A percentile compares a stretch with the other conserved stretches of the same genome.
These are phyloP conservation scores for Pontederia paniculata DNA, from an alignment of 176 grass and related monocot species.

Conservation along the genomic window DNA sequence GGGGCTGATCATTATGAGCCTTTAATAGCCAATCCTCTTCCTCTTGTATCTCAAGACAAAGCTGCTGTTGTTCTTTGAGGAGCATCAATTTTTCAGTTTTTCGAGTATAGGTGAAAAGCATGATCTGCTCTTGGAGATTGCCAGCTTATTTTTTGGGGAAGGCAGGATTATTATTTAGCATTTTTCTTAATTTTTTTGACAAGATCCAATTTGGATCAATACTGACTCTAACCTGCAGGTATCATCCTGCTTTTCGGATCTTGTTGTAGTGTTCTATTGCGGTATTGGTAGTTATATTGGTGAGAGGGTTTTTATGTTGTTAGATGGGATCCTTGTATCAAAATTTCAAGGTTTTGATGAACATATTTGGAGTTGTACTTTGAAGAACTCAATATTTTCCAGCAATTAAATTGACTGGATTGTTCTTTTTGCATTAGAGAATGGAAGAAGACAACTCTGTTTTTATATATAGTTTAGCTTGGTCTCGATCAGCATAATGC, in stretches of 20 bases:
- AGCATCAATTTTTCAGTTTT: not conserved
- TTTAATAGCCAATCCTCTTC: conserved; percentile 53
- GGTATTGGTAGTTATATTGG: not conserved
- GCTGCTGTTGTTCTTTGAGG: conserved; percentile 79
- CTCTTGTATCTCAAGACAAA: conserved; percentile 69
- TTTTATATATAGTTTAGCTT: too few relatives aligned
- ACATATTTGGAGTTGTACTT: not conserved
- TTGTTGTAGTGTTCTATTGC: not conserved
- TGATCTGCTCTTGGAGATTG: not conserved
- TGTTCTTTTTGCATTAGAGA: too few relatives aligned
- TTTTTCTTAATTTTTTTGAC: not conserved
- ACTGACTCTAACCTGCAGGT: not conserved
- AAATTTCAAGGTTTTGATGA: not conserved
- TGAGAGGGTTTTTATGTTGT: not conserved
- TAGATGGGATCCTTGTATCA: not conserved
- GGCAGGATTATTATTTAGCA: not conserved
- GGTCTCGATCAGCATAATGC: too few relatives aligned
- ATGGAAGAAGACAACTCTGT: too few relatives aligned
- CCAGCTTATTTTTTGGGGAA: not conserved
- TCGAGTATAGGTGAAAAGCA: not conserved
- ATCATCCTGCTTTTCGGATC: not conserved
- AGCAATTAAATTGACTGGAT: too few relatives aligned
- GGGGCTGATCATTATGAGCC: conserved; percentile 94
- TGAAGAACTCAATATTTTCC: not conserved
- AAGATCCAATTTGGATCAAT: not conserved